Conservation (phyloP, 1,284 basidiomycete species). For the Pyrrhoderma lamaoense region DNA sequence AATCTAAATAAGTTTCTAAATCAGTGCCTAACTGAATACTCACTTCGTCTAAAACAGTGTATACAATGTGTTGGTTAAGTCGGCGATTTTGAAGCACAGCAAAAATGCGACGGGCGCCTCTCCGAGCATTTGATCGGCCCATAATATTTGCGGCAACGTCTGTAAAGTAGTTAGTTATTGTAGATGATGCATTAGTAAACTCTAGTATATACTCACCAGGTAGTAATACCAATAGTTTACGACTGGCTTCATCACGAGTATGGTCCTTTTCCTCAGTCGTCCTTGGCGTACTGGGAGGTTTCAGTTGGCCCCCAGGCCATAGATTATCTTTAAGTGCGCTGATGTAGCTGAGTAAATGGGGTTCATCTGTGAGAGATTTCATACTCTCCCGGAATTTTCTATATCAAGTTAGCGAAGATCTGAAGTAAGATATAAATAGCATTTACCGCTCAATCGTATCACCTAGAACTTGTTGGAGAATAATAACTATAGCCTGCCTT, state of each 20-base stretch:
- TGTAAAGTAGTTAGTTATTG: slow-evolving; percentile 26
- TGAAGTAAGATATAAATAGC: neutral
- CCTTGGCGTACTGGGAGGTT: slow-evolving; percentile 53
- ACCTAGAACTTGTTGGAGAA: slow-evolving; percentile 91
- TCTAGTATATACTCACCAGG: slow-evolving; percentile 70
- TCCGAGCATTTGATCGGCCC: slow-evolving; percentile 85
- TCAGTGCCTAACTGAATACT: slow-evolving; percentile 14
- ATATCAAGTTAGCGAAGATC: slow-evolving; percentile 7
- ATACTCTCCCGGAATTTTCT: slow-evolving; percentile 85
- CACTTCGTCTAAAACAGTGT: slow-evolving; percentile 85
- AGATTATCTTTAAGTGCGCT: slow-evolving; percentile 61
- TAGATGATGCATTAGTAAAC: slow-evolving; percentile 7
- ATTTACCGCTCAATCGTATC: slow-evolving; percentile 88
- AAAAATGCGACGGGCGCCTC: slow-evolving; percentile 87
- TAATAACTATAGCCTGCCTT: slow-evolving; percentile 93
- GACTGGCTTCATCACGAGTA: slow-evolving; percentile 79
- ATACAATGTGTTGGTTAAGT: slow-evolving; percentile 86
- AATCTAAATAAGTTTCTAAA: slow-evolving; percentile 1
- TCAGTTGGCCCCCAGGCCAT: slow-evolving; percentile 79
- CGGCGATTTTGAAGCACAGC: slow-evolving; percentile 88
- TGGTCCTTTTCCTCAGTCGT: slow-evolving; percentile 72
- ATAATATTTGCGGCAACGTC: slow-evolving; percentile 96
- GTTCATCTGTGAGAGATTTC: slow-evolving; percentile 55
- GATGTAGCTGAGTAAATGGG: slow-evolving; percentile 62
- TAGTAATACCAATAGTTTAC: slow-evolving; percentile 82